Evolutionary conservation across 257 asterid species (phyloP), one percentile per base, ranked within the genome.

Genomic region (Cordia subcordata): DNA sequence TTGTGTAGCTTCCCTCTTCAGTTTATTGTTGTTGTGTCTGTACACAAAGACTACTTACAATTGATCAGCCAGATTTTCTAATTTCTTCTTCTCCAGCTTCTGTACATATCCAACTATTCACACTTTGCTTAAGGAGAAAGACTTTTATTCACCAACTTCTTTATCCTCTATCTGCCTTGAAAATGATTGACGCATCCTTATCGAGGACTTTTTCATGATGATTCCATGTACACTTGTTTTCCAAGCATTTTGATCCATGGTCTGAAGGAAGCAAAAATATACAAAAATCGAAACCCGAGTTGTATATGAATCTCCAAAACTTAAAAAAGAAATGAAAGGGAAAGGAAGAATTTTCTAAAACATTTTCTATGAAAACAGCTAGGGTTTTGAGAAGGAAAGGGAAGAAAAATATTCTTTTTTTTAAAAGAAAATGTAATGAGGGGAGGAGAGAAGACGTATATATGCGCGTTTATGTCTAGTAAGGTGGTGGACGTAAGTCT

Each of bases 31-130:
- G 15, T 42, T 35, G 32, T 55, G 45, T 63, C 68, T 63, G 54
- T 53, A 63, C 61, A 63, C 33, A 33, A 52, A 20, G 51, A 52
- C 17, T 63, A 49, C 68, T 63, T 53, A 53, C 61, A 63, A 53
- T 22, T 63, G 47, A 63, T 40, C 54, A 42, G 19, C 23, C 11
- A 19, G 6, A 15, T 19, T 14, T 52, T 51, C n/a, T 62, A 46
- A 33, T 62, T 51, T 37, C 53, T 47, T 62, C 8, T 50, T 19
- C 53, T n/a, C n/a, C n/a, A n/a, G 32, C 21, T 52, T 5, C 54
- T 46, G 16, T 62, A n/a, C n/a, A n/a, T n/a, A 35, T 10, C 44
- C 39, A 14, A 37, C 53, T 35, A 51, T 51, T 62, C 49, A 62
- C 21, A 62, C 58, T 62, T 38, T 27, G 35, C 35, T 27, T 27